Evolutionary conservation across 2,329 filamentous ascomycete species (phyloP).

Genomic region (Ophiostoma ips): DNA sequence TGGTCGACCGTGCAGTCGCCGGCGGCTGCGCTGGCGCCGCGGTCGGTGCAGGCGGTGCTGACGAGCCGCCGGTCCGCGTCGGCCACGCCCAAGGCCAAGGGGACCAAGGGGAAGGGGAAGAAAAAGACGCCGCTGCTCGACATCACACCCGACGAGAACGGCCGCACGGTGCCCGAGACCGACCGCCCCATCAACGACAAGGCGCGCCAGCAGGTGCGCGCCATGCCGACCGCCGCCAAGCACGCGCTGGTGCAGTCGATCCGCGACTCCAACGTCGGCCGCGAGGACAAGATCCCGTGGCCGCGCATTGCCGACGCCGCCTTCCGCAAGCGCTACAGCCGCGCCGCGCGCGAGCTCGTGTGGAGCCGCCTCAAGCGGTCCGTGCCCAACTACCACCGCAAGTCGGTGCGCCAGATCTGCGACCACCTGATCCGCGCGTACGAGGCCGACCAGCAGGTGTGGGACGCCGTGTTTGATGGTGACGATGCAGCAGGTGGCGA

Average conservation of each 20-base stretch:
- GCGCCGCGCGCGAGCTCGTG: conserved; percentile 12
- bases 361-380: conserved; percentile 15
- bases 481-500: background rate
- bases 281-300: conserved; percentile 38
- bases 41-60: background rate
- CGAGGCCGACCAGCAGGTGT: conserved; percentile 2
- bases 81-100: background rate
- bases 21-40: background rate
- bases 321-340: conserved; percentile 10
- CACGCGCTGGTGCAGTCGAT: conserved; percentile 30
- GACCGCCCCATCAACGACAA: conserved; percentile 23
- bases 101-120: background rate
- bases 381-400: conserved; percentile 10
- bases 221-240: conserved; percentile 31
- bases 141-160: conserved; percentile 15
- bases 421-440: conserved; percentile 11
- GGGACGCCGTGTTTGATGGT: conserved; percentile 9
- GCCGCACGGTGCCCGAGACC: conserved; percentile 22
- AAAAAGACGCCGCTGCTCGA: conserved; percentile 2
- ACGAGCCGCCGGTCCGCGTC: background rate
- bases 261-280: conserved; percentile 24
- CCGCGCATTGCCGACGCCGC: conserved; percentile 19
- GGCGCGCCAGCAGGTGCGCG: conserved; percentile 27
- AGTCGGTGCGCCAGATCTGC: conserved; percentile 10
- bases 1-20: background rate